Evolutionary conservation across 768 basidiomycete species (phyloP).

Genomic region (Collybia nuda): DNA sequence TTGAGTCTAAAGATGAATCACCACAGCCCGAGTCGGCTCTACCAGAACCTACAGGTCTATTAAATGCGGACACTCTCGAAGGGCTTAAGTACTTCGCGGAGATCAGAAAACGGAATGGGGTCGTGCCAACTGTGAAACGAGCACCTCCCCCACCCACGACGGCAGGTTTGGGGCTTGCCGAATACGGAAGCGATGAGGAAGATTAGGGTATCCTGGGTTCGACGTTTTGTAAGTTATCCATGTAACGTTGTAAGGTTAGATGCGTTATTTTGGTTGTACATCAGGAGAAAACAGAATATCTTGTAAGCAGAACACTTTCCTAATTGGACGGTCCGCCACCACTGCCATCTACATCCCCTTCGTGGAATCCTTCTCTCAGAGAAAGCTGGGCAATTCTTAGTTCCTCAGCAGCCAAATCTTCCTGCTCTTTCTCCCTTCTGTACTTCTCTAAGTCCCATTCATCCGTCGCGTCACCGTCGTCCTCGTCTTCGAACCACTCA

Average conservation of each 20-base stretch:
- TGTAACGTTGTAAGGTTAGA: background rate
- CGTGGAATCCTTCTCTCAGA: conserved; percentile 28
- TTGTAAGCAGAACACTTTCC: background rate
- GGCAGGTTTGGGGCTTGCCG: conserved; percentile 61
- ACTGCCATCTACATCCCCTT: conserved; percentile 28
- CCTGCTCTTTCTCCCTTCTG: conserved; percentile 60
- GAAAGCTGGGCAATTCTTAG: conserved; percentile 47
- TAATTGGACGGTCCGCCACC: conserved; percentile 20
- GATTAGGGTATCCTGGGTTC: conserved; percentile 20
- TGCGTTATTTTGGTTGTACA: conserved; percentile 14
- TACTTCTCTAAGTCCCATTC: conserved; percentile 65
- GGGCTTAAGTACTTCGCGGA: conserved; percentile 91
- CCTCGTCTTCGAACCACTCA: conserved; percentile 87
- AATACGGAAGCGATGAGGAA: conserved; percentile 78
- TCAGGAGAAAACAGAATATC: background rate
- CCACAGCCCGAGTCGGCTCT: conserved; percentile 28
- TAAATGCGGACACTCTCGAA: conserved; percentile 84
- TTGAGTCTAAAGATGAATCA: conserved; percentile 20
- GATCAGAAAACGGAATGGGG: conserved; percentile 70
- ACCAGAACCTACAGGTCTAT: conserved; percentile 52
- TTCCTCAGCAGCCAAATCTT: conserved; percentile 54
- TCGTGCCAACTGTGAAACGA: conserved; percentile 22
- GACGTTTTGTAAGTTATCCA: conserved; percentile 4
- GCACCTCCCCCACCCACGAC: conserved; percentile 31
- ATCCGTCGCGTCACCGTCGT: conserved; percentile 47